A percentile compares a stretch with the other conserved stretches of the same genome.
Evolutionary conservation across 2,329 filamentous ascomycete species (phyloP).

Genomic region (Pseudomassariella vexata): DNA sequence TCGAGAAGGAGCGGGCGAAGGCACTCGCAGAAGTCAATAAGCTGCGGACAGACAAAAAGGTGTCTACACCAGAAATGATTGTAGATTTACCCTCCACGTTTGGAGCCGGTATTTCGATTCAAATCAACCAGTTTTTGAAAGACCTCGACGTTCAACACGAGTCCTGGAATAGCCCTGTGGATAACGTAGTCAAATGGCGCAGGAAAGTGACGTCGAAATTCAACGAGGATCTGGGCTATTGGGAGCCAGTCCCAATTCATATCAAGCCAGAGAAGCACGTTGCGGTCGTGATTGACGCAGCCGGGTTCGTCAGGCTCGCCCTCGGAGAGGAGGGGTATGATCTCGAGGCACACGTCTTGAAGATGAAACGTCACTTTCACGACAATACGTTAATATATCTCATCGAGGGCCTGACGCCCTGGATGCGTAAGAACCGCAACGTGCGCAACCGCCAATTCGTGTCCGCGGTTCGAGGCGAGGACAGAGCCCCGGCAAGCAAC

Average conservation of each 20-base stretch:
- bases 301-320: conserved; percentile 60
- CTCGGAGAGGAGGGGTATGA: conserved; percentile 38
- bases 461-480: conserved; percentile 50
- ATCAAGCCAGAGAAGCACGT: conserved; percentile 54
- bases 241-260: conserved; percentile 54
- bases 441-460: conserved; percentile 63
- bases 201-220: conserved; percentile 60
- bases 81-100: conserved; percentile 60
- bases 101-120: conserved; percentile 35
- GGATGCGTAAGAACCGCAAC: conserved; percentile 65
- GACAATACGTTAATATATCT: conserved; percentile 58
- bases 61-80: conserved; percentile 72
- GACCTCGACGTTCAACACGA: conserved; percentile 42
- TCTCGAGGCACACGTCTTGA: conserved; percentile 53
- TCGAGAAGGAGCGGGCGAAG: conserved; percentile 58
- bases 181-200: conserved; percentile 60
- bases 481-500: conserved; percentile 16
- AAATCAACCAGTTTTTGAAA: conserved; percentile 44
- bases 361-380: conserved; percentile 48
- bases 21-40: conserved; percentile 71
- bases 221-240: conserved; percentile 54
- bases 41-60: conserved; percentile 65
- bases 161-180: conserved; percentile 38
- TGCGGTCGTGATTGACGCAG: conserved; percentile 55
- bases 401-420: conserved; percentile 61